A percentile compares a stretch with the other conserved stretches of the same genome.
These are phyloP conservation scores for Pythium insidiosum DNA, from an alignment of 352 stramenopile genomes.

Conservation along the genomic window DNA sequence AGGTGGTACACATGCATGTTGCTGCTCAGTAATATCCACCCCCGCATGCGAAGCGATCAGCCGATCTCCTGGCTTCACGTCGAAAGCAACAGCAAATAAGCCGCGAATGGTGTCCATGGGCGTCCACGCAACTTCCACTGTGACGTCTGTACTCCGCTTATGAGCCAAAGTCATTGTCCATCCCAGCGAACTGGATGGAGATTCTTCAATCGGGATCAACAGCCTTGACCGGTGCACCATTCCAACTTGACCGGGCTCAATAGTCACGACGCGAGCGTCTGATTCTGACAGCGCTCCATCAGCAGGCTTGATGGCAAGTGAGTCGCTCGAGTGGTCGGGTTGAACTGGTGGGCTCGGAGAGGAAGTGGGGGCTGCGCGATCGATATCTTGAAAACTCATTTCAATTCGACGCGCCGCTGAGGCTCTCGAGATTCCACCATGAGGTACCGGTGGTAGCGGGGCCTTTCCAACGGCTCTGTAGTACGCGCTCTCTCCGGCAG, in stretches of 20 bases:
- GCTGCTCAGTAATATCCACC: too few relatives aligned
- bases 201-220: constrained; percentile 69
- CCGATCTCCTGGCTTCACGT: constrained; percentile 5
- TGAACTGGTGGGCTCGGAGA: too few relatives aligned
- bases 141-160: constrained; percentile 5
- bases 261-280: constrained; percentile 7
- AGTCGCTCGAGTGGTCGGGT: too few relatives aligned
- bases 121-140: constrained; percentile 55
- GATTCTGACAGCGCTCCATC: not conserved
- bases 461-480: constrained; percentile 57
- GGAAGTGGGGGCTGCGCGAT: too few relatives aligned
- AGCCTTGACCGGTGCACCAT: constrained; percentile 41
- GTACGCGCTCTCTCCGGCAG: constrained; percentile 64
- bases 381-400: too few relatives aligned
- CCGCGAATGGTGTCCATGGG: constrained; percentile 33
- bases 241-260: constrained; percentile 29
- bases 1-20: too few relatives aligned
- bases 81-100: constrained; percentile 34
- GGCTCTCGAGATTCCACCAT: constrained; percentile 24
- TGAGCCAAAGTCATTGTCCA: constrained; percentile 22
- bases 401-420: too few relatives aligned
- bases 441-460: constrained; percentile 41
- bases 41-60: too few relatives aligned
- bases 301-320: constrained; percentile 10
- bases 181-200: constrained; percentile 40